Base-by-base conservation (phyloP, 345 rosid genomes). In the Eutrema japonicum region DNA sequence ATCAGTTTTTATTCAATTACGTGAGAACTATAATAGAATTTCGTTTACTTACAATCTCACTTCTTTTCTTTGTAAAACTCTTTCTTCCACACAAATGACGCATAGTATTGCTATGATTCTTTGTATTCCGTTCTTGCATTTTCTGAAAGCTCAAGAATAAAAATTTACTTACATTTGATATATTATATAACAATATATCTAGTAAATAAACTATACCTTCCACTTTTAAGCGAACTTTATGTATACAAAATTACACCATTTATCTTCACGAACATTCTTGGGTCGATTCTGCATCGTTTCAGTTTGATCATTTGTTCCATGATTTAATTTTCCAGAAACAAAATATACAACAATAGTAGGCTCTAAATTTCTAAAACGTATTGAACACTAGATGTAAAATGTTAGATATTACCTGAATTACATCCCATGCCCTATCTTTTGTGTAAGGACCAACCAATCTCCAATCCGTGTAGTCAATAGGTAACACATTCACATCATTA, bases 41-140 rank as follows among this genome's bases (percentile, higher is more conserved):
- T 22, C 2, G 26, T 22, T 22, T 22, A 22, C 35, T 60, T 11
- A 40, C 65, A 18, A 22, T 60, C 6, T 40, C 65, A 40, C 43
- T n/a, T 11, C 18, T 13, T 40, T 18, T 40, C 8, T 10, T 38
- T 3, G 48, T 4, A 59, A 59, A 22, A 22, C 16, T 22, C 5
- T 40, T 40, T 40, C 65, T 59, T 38, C 65, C 65, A 3, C 65
- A 59, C 6, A 40, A 6, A 59, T 59, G 49, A 18, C 49, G 48
- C 33, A 59, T 22, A 2, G 1, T 40, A 22, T 59, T 3, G 11
- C 40, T 59, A 6, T 7, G 42, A 10, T 26, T 59, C 0, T 6
- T 18, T 13, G 13, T 40, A 60, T 26, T 40, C 2, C 32, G 3
- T 1, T 18, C 64, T 40, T 6, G 33, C 48, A 59, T 38, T 59